Base-by-base conservation (phyloP, 331 rosid species). In the Cucumis variabilis region DNA sequence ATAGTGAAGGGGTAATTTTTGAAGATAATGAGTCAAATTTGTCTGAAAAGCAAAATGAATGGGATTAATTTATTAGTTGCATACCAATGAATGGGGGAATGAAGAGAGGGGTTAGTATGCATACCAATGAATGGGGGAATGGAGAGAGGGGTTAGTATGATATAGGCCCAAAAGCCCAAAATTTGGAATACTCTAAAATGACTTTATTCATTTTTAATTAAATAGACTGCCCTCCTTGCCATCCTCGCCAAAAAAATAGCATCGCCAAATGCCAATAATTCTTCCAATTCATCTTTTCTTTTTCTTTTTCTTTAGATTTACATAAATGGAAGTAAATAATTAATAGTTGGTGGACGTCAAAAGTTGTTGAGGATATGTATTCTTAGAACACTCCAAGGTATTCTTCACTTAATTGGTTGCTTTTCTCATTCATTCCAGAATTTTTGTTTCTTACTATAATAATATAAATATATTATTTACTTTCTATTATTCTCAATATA, bases 301-400 rank as follows among this genome's bases (percentile, higher is more conserved):
- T 41, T 20, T 19, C 0, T 16, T 73, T 72, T 73, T 72, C 17
- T 72, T 11, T 51, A 5, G 0, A 8, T 73, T 4, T 76, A 24
- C 44, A 50, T 78, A 48, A 50, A 78, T 50, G 25, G 23, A 78
- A 78, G 0, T 48, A 78, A 78, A 50, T 78, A 53, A 80, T 80
- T 27, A 51, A 80, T 16, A 53, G 28, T 80, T 80, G 67, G 23
- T 50, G n/a, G 33, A 41, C 28, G 44, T 78, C 83, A 78, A 78
- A 48, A 78, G 66, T 78, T 78, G 83, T 78, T 78, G 83, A 44
- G n/a, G 12, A 23, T 44, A 46, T 75, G 13, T 79, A 27, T 51
- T 14, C 15, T 27, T 53, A 16, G 84, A 53, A 79, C 20, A 44
- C 58, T 41, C 16, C 24, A 9, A 27, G 37, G 48, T 79, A 53